phyloP scores from a whole-genome alignment of 768 basidiomycete genomes.

The Macrolepiota albuminosa region DNA sequence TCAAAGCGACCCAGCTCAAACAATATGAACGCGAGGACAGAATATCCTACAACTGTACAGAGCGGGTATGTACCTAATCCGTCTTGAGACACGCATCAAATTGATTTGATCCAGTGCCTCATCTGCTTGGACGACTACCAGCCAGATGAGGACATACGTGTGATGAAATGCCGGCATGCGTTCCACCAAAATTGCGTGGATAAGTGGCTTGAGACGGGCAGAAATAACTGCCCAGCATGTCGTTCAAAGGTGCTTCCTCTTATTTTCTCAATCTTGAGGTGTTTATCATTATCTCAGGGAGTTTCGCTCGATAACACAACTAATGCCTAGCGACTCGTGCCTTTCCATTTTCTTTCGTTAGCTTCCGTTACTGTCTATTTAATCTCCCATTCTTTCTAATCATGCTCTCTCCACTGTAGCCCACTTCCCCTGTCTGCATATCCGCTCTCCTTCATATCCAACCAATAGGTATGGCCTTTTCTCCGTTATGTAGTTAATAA shows the following conservation, averaged over 20 bases:
- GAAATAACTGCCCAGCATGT: conserved; percentile 92
- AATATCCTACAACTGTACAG: conserved; percentile 73
- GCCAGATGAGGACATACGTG: conserved; percentile 69
- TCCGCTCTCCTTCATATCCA: conserved; percentile 4
- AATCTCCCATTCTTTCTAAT: background rate
- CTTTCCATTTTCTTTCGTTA: background rate
- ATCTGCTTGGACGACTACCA: conserved; percentile 89
- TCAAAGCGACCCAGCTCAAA: conserved; percentile 51
- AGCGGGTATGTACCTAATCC: conserved; percentile 51
- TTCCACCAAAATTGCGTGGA: conserved; percentile 91
- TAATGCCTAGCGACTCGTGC: background rate
- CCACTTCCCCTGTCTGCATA: background rate
- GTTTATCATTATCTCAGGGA: conserved; percentile 20
- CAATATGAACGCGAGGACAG: conserved; percentile 57
- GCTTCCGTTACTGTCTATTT: background rate
- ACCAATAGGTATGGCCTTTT: background rate
- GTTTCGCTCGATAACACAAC: conserved; percentile 22
- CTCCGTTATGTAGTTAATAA: conserved; percentile 2
- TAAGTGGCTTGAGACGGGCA: conserved; percentile 78
- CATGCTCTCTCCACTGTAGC: conserved; percentile 2
- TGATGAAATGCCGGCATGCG: conserved; percentile 82
- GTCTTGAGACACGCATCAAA: background rate
- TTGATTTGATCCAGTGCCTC: conserved; percentile 46
- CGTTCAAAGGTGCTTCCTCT: conserved; percentile 53
- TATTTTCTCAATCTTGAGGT: background rate